Evolutionary conservation across 768 basidiomycete genomes (phyloP).

Genomic region (Cyclocybe aegerita): DNA sequence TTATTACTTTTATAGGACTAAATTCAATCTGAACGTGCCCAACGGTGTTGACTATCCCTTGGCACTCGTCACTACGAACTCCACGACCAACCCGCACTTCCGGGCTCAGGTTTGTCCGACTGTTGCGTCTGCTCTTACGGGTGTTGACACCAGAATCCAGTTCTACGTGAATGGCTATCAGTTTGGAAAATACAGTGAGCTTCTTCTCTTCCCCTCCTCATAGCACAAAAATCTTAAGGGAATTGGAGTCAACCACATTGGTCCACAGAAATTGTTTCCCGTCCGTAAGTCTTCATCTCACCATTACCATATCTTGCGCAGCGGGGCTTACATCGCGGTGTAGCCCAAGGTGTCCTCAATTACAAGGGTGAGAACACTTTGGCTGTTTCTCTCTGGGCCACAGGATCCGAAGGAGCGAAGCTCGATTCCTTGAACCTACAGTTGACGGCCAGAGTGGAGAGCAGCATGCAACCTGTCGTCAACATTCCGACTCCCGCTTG

Average conservation of each 20-base stretch:
- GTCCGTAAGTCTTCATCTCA: constrained; percentile 33
- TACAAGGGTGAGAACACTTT: constrained; percentile 48
- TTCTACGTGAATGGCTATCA: constrained; percentile 46
- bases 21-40: constrained; percentile 44
- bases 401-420: constrained; percentile 37
- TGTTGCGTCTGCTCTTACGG: too few relatives aligned
- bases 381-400: constrained; percentile 48
- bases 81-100: constrained; percentile 42
- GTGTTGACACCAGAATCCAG: constrained; percentile 12
- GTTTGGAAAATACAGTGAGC: constrained; percentile 43
- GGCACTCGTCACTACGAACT: constrained; percentile 42
- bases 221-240: background rate
- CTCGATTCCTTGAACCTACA: constrained; percentile 37
- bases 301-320: constrained; percentile 25
- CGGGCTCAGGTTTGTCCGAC: constrained; percentile 33
- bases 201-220: background rate
- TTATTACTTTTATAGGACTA: constrained; percentile 25
- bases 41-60: constrained; percentile 48
- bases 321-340: constrained; percentile 28
- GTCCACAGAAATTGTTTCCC: constrained; percentile 41
- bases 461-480: constrained; percentile 30
- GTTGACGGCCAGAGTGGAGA: constrained; percentile 37
- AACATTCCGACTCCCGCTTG: constrained; percentile 35
- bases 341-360: constrained; percentile 51
- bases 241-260: constrained; percentile 38